Conservation (phyloP, 1,284 basidiomycete species). For the Spongispora temasekensis region DNA sequence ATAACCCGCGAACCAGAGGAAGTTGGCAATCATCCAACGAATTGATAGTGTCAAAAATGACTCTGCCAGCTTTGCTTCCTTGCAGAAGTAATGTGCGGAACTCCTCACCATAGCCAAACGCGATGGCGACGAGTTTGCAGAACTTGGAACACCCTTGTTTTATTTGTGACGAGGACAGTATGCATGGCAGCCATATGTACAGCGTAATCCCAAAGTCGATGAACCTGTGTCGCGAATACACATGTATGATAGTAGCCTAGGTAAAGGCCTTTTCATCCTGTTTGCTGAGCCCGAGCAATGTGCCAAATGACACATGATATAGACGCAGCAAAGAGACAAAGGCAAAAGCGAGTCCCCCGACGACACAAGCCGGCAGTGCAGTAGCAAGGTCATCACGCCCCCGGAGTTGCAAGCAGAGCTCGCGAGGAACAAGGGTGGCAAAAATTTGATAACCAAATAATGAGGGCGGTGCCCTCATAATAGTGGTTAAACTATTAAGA, state of each 20-base stretch:
- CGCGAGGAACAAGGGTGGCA: constrained; percentile 29
- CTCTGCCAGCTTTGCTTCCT: neutral
- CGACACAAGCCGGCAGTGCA: constrained; percentile 35
- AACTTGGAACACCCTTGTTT: constrained; percentile 11
- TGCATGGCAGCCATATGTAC: too few relatives aligned
- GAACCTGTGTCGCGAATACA: too few relatives aligned
- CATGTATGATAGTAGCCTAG: too few relatives aligned
- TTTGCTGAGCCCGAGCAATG: constrained; percentile 4
- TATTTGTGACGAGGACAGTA: too few relatives aligned
- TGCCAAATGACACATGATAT: constrained; percentile 1
- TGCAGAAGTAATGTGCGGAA: constrained; percentile 12
- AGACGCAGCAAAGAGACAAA: constrained; percentile 7
- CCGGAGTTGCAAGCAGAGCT: constrained; percentile 40
- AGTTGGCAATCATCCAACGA: constrained; percentile 8
- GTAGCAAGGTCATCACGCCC: constrained; percentile 36
- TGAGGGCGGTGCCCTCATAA: constrained; percentile 37
- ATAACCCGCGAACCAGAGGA: neutral
- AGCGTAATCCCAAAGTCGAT: too few relatives aligned
- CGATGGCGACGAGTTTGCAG: constrained; percentile 21
- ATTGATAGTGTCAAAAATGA: constrained; percentile 21
- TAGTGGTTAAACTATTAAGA: constrained; percentile 39
- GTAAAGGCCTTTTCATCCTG: neutral
- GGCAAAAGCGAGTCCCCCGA: constrained; percentile 30
- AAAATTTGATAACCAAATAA: constrained; percentile 38
- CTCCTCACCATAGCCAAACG: constrained; percentile 31